A percentile compares a stretch with the other conserved stretches of the same genome.
Evolutionary conservation across 2,329 filamentous ascomycete genomes (phyloP).

Genomic region (Talaromyces albobiverticillius): DNA sequence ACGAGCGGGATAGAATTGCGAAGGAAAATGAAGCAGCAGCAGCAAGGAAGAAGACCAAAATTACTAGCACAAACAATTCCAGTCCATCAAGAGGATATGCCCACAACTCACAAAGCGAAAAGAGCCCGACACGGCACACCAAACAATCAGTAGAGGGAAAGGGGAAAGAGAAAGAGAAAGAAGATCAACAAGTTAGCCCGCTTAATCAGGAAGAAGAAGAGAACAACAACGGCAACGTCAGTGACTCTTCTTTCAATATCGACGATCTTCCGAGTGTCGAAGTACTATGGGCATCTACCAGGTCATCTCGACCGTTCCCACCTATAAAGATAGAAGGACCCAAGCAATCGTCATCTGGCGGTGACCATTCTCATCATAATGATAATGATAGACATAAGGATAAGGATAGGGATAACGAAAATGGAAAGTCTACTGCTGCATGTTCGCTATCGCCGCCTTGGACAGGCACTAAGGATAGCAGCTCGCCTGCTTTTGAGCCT

Average conservation of each 20-base stretch:
- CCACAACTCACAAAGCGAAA: neutral
- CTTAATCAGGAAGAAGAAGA: neutral
- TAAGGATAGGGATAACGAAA: too few relatives aligned
- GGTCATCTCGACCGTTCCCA: slow-evolving; percentile 14
- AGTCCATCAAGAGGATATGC: neutral
- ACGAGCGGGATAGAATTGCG: slow-evolving; percentile 23
- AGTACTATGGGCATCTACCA: slow-evolving; percentile 16
- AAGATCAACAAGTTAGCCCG: too few relatives aligned
- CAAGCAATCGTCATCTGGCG: neutral
- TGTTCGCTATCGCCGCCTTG: neutral
- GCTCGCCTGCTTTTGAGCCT: slow-evolving; percentile 11
- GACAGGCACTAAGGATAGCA: neutral
- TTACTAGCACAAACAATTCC: too few relatives aligned
- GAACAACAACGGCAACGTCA: neutral
- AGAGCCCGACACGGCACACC: too few relatives aligned
- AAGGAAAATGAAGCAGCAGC: slow-evolving; percentile 14
- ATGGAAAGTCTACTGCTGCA: neutral
- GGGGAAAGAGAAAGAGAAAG: too few relatives aligned
- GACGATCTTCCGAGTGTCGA: slow-evolving; percentile 11
- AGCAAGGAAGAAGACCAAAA: neutral
- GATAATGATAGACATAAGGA: neutral
- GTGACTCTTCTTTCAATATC: neutral
- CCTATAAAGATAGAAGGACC: slow-evolving; percentile 6
- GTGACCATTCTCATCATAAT: too few relatives aligned
- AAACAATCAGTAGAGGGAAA: too few relatives aligned